A percentile compares a stretch with the other conserved stretches of the same genome.
phyloP scores from a whole-genome alignment of 805 yeast species.

The Brettanomyces anomalus region DNA sequence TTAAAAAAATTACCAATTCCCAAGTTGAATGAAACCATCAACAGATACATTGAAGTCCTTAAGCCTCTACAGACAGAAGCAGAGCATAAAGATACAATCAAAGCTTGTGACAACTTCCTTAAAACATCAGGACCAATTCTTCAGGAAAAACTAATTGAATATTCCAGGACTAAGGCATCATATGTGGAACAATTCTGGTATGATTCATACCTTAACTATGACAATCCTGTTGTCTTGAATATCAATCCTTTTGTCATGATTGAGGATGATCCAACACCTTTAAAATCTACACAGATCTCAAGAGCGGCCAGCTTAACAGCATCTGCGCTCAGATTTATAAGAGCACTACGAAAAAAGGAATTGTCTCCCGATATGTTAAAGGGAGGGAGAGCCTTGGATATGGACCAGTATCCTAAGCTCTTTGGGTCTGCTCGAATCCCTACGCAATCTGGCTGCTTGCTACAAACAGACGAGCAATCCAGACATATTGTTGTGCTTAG shows the following conservation, averaged over 20 bases:
- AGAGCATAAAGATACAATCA: constrained; percentile 54
- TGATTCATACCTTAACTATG: constrained; percentile 80
- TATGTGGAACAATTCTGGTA: constrained; percentile 94
- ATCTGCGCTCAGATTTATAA: constrained; percentile 69
- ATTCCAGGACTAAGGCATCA: constrained; percentile 56
- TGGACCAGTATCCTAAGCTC: constrained; percentile 84
- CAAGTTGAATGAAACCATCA: constrained; percentile 55
- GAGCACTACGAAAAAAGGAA: constrained; percentile 69
- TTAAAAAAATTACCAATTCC: constrained; percentile 76
- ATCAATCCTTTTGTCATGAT: constrained; percentile 83
- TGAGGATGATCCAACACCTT: constrained; percentile 84
- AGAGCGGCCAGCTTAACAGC: constrained; percentile 75
- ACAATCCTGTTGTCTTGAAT: constrained; percentile 85
- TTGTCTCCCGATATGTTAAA: constrained; percentile 62
- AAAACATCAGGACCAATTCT: constrained; percentile 45
- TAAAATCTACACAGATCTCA: constrained; percentile 55
- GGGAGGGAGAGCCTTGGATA: constrained; percentile 59
- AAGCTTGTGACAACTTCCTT: constrained; percentile 50
- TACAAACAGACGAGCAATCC: constrained; percentile 70
- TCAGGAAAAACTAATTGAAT: constrained; percentile 56
- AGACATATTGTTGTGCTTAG: constrained; percentile 77
- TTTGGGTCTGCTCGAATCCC: constrained; percentile 89
- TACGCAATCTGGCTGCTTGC: constrained; percentile 69
- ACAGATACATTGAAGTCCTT: constrained; percentile 54
- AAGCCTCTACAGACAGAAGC: constrained; percentile 74